Base-by-base conservation (phyloP, 306 rosid species). In the Citrullus amarus region DNA sequence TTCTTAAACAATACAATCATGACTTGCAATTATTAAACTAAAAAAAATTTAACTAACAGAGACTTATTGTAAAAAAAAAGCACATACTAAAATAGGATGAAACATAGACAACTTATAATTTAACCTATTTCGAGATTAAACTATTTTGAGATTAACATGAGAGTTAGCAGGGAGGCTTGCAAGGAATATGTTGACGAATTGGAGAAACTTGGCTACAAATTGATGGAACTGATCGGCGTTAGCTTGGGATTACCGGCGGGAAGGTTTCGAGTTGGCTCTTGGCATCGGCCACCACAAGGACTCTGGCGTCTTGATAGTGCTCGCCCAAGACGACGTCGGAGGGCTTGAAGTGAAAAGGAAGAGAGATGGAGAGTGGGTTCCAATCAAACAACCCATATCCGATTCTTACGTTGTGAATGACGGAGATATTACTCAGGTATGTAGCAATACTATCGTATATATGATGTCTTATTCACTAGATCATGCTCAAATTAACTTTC, bases 231-330 rank as follows among this genome's bases (percentile, higher is more conserved):
- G 1, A 78, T 89, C 28, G 87, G 91, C 30, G 14, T 82, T 54
- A 90, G 94, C 84, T 75, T 93, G 73, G 93, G 91, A 22, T 63
- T 93, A 78, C 75, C 86, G 16, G 85, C 81, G 6, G 58, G 87
- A 38, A 84, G 79, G 44, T 89, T 93, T 70, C 36, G 53, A 88
- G 50, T 63, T 92, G 1, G 88, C 91, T 18, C 90, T 89, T 1
- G 92, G 97, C 0, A 85, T 86, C n/a, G 91, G 93, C 15, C 86
- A 88, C 54, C 96, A 90, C 80, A 90, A 81, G 69, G 97, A 91
- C 28, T 17, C 61, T 7, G 85, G 93, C 0, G 89, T 68, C 36
- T 76, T 93, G 41, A 91, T 93, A 0, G 75, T 91, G 25, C 90
- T 91, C 6, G 86, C 88, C 0, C 91, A 90, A 73, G 96, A 93